Conservation (phyloP, 495 filamentous ascomycete species). For the Rhizodiscina lignyota region DNA sequence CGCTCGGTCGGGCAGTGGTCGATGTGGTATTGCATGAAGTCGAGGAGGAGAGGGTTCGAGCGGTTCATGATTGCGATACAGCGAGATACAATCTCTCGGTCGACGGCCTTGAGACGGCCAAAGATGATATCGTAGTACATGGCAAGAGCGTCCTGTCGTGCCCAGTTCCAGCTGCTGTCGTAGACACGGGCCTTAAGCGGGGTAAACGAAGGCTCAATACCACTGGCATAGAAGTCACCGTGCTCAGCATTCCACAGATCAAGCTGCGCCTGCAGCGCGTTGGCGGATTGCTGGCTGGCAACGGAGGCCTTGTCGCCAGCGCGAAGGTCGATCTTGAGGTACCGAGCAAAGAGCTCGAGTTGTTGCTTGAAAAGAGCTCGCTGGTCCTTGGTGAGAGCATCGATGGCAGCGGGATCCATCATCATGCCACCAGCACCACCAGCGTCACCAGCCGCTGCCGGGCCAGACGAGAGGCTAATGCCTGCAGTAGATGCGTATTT, state of each 20-base stretch:
- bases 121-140: conserved; percentile 99
- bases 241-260: conserved; percentile 93
- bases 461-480: conserved; percentile 64
- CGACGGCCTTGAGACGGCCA: conserved; percentile 76
- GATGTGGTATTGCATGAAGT: conserved; percentile 99
- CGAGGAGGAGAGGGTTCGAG: conserved; percentile 82
- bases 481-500: conserved; percentile 81
- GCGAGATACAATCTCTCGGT: conserved; percentile 94
- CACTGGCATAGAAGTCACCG: conserved; percentile 85
- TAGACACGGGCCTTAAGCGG: conserved; percentile 87
- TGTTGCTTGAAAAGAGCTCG: conserved; percentile 92
- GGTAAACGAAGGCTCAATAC: conserved; percentile 89
- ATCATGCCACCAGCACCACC: conserved; percentile 73
- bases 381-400: conserved; percentile 94
- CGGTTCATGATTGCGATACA: conserved; percentile 99
- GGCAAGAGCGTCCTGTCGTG: conserved; percentile 84
- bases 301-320: conserved; percentile 88
- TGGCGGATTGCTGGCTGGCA: conserved; percentile 63
- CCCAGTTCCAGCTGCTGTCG: conserved; percentile 99
- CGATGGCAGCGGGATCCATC: conserved; percentile 96
- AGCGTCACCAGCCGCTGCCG: conserved; percentile 58
- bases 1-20: conserved; percentile 95
- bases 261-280: conserved; percentile 75
- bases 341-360: conserved; percentile 82
- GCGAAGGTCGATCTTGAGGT: conserved; percentile 91